Base-by-base conservation (phyloP, 371 early-diverging fungal species). In the Blyttiomyces sp. region DNA sequence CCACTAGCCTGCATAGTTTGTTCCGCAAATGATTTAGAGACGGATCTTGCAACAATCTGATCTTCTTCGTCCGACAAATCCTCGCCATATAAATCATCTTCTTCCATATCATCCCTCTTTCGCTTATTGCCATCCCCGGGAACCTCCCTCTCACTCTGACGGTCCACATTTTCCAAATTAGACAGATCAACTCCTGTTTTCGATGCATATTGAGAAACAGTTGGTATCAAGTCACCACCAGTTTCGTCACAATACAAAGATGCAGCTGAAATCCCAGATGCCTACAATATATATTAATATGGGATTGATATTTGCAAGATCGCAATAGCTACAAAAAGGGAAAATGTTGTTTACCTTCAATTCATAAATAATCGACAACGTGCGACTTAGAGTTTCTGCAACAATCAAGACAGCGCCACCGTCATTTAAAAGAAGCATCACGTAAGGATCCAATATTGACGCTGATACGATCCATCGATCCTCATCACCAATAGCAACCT, bases 371-470 rank as follows among this genome's bases (percentile, higher is more conserved):
- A 63, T 62, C n/a, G 64, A 34, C 13, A 80, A 57, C 43, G 49
- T 44, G n/a, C 64, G 28, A 2, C 50, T 21, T 11, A 63, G 58
- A 11, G 55, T 69, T 4, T 76, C 82, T 0, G 83, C 83, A 59
- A 80, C 74, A 13, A 87, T 73, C 16, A 89, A 64, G n/a, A 78
- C 54, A 13, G 88, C 71, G 4, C 82, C 79, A 11, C 86, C 88
- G 49, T 79, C 80, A 49, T 83, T 84, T 57, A 85, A 70, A 39
- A 82, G 75, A 6, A 94, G 61, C n/a, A 93, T 54, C 17, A 94
- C 77, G 59, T 88, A 92, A 0, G 92, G 92, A 65, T 93, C 93
- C 1, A 74, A 71, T 32, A 96, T 84, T 61, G 84, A 81, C 13
- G 91, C 89, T 16, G 87, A 84, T 0, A 87, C 78, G 49, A 92